phyloP scores from a whole-genome alignment of 768 basidiomycete species.

The Termitomyces sp. region DNA sequence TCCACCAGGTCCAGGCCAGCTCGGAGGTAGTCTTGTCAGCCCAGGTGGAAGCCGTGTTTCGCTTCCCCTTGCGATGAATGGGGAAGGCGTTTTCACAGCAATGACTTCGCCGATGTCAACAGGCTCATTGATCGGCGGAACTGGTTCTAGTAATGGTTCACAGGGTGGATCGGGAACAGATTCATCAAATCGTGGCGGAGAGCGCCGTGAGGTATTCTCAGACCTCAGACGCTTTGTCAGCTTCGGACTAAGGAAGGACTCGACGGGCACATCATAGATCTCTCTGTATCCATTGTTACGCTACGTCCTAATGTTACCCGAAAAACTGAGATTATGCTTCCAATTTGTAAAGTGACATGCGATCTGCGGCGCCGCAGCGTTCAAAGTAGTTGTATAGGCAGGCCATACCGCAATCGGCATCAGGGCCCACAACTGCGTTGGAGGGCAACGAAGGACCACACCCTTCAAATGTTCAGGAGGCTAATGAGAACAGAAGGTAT shows the following conservation, averaged over 20 bases:
- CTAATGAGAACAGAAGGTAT: not conserved
- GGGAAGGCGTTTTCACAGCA: constrained; percentile 55
- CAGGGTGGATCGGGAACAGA: constrained; percentile 40
- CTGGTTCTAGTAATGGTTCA: not conserved
- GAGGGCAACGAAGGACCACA: constrained; percentile 6
- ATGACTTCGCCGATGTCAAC: constrained; percentile 58
- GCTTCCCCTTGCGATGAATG: constrained; percentile 33
- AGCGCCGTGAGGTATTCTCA: constrained; percentile 78
- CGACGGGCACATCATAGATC: constrained; percentile 21
- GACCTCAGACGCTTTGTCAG: constrained; percentile 86
- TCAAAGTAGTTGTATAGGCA: constrained; percentile 8
- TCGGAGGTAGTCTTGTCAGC: constrained; percentile 51
- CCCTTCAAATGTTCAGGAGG: constrained; percentile 2
- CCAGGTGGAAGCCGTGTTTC: constrained; percentile 60
- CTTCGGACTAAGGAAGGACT: constrained; percentile 79
- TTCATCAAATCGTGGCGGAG: constrained; percentile 33
- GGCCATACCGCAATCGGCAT: constrained; percentile 11
- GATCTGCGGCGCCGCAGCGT: constrained; percentile 9
- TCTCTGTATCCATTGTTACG: not conserved
- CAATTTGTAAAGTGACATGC: constrained; percentile 11
- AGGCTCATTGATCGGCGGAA: constrained; percentile 44
- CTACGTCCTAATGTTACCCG: not conserved
- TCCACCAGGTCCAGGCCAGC: constrained; percentile 46
- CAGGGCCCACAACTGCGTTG: not conserved
- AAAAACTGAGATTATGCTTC: not conserved